Percentiles rank a stretch among this genome's conserved stretches.
Conservation (phyloP, 2,329 filamentous ascomycete genomes). For the Harringtonia lauricola region DNA sequence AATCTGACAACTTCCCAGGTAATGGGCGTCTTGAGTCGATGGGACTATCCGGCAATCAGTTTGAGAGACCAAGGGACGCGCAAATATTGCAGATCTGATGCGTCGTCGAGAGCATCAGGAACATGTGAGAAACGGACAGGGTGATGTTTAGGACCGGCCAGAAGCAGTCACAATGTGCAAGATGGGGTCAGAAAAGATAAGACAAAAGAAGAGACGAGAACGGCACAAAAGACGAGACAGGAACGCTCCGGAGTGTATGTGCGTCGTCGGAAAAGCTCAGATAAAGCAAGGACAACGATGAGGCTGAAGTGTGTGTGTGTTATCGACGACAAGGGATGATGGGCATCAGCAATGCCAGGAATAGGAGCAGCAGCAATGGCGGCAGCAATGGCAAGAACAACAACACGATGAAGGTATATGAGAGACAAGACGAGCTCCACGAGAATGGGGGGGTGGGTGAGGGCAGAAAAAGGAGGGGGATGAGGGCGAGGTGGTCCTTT, state of each 20-base stretch:
- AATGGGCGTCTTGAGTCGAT: slow-evolving; percentile 1
- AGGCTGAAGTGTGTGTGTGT: background rate
- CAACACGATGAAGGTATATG: background rate
- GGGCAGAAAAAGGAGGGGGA: background rate
- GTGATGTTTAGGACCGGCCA: background rate
- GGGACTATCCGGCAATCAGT: slow-evolving; percentile 6
- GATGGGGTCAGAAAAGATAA: background rate
- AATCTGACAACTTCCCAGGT: background rate
- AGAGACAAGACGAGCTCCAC: slow-evolving; percentile 4
- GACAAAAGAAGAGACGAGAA: background rate
- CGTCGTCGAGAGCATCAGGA: background rate
- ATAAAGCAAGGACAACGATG: background rate
- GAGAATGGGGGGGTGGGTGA: slow-evolving; percentile 1
- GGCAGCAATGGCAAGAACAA: background rate
- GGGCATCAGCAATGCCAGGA: background rate
- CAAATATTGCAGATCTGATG: background rate
- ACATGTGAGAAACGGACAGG: background rate
- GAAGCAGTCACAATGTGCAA: background rate
- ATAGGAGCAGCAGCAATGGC: background rate
- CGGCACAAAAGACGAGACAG: background rate
- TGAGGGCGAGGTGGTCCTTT: slow-evolving; percentile 5
- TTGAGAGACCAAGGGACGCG: slow-evolving; percentile 2
- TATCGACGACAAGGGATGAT: slow-evolving; percentile 1
- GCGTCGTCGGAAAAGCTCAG: background rate
- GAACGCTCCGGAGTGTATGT: background rate